Conservation (phyloP, 2,329 filamentous ascomycete species). For the Myriosclerotinia duriaeana region DNA sequence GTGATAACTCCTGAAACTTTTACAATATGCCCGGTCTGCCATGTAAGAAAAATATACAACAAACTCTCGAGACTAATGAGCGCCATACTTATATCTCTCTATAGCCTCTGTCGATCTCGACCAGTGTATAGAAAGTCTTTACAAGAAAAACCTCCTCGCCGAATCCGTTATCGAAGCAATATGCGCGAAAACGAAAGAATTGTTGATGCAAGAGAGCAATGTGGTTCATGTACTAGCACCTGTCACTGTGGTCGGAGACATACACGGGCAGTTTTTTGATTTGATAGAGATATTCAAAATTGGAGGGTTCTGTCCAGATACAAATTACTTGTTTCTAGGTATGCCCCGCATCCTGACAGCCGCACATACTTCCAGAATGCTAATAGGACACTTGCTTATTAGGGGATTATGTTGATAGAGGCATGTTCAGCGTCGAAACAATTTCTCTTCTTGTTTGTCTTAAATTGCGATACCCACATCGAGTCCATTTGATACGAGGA, state of each 20-base stretch:
- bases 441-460: slow-evolving; percentile 97
- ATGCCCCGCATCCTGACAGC: slow-evolving; percentile 26
- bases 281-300: slow-evolving; percentile 99
- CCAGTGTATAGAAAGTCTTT: slow-evolving; percentile 95
- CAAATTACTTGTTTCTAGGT: slow-evolving; percentile 98
- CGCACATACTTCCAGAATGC: slow-evolving; percentile 15
- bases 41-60: slow-evolving; percentile 44
- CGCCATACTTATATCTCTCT: slow-evolving; percentile 6
- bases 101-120: slow-evolving; percentile 94
- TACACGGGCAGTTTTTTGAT: slow-evolving; percentile 98
- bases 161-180: slow-evolving; percentile 98
- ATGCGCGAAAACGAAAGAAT: slow-evolving; percentile 98
- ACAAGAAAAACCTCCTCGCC: slow-evolving; percentile 94
- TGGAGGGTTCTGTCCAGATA: slow-evolving; percentile 94
- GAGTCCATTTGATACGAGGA: slow-evolving; percentile 92
- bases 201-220: slow-evolving; percentile 99
- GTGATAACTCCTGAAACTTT: slow-evolving; percentile 23
- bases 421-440: slow-evolving; percentile 97
- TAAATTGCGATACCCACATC: slow-evolving; percentile 92
- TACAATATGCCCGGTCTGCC: slow-evolving; percentile 57
- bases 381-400: slow-evolving; percentile 17
- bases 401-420: slow-evolving; percentile 96
- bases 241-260: slow-evolving; percentile 96
- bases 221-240: slow-evolving; percentile 95
- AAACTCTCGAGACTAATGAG: slow-evolving; percentile 7